Conservation (phyloP, 2,329 filamentous ascomycete species). For the Emergomyces orientalis region DNA sequence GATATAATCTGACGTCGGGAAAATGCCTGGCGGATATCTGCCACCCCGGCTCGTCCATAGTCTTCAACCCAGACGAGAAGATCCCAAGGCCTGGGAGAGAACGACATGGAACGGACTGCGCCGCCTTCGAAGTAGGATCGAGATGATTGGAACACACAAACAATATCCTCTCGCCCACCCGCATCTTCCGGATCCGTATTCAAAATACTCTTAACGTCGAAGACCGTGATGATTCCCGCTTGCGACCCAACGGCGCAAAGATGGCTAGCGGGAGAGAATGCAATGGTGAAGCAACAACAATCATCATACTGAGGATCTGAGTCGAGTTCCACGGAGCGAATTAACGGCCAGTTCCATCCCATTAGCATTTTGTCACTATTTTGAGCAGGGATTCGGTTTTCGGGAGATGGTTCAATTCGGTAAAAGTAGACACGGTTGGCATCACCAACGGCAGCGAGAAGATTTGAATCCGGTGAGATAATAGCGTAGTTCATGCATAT, state of each 20-base stretch:
- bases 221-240: constrained; percentile 39
- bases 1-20: constrained; percentile 36
- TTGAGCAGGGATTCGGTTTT: constrained; percentile 27
- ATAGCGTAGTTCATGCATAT: constrained; percentile 88
- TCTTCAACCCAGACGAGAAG: constrained; percentile 92
- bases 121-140: constrained; percentile 61
- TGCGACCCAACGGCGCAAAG: constrained; percentile 44
- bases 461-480: constrained; percentile 78
- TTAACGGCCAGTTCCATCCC: constrained; percentile 34
- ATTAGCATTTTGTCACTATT: constrained; percentile 28
- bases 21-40: constrained; percentile 41
- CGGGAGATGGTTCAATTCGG: constrained; percentile 12
- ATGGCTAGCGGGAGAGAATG: constrained; percentile 42
- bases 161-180: constrained; percentile 50
- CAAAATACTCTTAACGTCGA: constrained; percentile 31
- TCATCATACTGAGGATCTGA: constrained; percentile 33
- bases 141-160: constrained; percentile 70
- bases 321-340: constrained; percentile 33
- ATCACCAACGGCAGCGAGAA: constrained; percentile 79
- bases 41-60: constrained; percentile 45
- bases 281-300: constrained; percentile 40
- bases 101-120: constrained; percentile 82
- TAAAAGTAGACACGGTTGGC: constrained; percentile 82
- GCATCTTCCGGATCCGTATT: constrained; percentile 35
- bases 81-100: constrained; percentile 82